These are phyloP conservation scores for Neurospora sp. DNA, from an alignment of 495 filamentous ascomycete species.

Conservation along the genomic window DNA sequence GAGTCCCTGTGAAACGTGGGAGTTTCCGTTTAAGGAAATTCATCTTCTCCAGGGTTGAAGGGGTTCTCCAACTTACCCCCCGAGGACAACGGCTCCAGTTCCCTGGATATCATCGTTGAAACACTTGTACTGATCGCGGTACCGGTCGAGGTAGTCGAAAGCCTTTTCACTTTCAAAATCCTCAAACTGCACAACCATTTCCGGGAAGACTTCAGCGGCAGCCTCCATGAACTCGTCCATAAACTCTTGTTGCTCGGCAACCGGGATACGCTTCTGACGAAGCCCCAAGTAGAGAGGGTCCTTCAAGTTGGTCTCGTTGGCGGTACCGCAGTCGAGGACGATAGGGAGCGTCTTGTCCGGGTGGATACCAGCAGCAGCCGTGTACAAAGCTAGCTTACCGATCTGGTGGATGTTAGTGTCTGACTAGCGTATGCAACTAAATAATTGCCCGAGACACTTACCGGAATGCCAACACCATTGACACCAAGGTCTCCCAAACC, in stretches of 20 bases:
- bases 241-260: conserved; percentile 82
- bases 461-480: conserved; percentile 96
- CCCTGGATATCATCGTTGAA: conserved; percentile 99
- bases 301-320: conserved; percentile 76
- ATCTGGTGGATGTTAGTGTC: conserved; percentile 32
- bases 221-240: conserved; percentile 97
- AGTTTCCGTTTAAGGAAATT: neutral
- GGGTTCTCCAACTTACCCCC: conserved; percentile 43
- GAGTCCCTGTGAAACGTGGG: neutral
- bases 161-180: conserved; percentile 92
- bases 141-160: conserved; percentile 86
- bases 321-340: conserved; percentile 83
- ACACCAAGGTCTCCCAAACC: conserved; percentile 93
- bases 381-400: conserved; percentile 89
- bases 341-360: conserved; percentile 86
- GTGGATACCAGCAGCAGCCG: conserved; percentile 91
- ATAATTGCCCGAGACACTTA: conserved; percentile 36
- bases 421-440: neutral
- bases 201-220: conserved; percentile 74
- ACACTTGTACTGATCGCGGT: conserved; percentile 77
- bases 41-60: neutral
- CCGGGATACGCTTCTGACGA: conserved; percentile 66
- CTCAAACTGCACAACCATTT: conserved; percentile 96
- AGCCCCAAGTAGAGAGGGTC: conserved; percentile 94
- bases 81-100: conserved; percentile 90